Conservation (phyloP, 441 rosid species). For the Caryocar brasiliense region DNA sequence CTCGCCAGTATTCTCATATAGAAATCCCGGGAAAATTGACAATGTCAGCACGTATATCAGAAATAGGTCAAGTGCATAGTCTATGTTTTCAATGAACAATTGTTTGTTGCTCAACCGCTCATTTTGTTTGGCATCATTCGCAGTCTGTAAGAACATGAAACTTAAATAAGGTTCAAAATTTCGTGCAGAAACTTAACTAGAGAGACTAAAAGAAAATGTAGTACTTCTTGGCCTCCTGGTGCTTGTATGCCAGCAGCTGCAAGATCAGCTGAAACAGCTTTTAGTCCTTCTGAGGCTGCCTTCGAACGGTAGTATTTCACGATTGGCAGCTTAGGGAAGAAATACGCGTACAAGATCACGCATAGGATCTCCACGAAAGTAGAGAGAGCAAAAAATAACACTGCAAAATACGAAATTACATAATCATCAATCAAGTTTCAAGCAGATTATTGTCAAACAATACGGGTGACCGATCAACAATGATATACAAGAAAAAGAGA, state of each 20-base stretch:
- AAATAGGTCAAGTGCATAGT: slow-evolving; percentile 43
- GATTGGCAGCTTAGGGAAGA: slow-evolving; percentile 47
- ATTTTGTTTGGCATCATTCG: slow-evolving; percentile 21
- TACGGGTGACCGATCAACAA: not conserved
- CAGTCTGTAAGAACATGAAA: slow-evolving; percentile 25
- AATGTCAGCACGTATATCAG: slow-evolving; percentile 41
- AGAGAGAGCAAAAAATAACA: slow-evolving; percentile 41
- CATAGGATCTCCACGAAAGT: slow-evolving; percentile 39
- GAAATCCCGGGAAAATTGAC: slow-evolving; percentile 72
- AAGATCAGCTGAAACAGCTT: slow-evolving; percentile 56
- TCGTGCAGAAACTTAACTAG: too few species aligned
- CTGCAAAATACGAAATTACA: too few species aligned
- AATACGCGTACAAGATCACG: slow-evolving; percentile 33
- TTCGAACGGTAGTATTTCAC: slow-evolving; percentile 55
- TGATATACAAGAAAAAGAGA: not conserved
- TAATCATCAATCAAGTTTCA: too few species aligned
- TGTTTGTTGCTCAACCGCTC: slow-evolving; percentile 37
- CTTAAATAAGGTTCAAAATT: not conserved
- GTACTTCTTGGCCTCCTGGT: slow-evolving; percentile 12
- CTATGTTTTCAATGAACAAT: slow-evolving; percentile 32
- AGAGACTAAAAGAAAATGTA: not conserved
- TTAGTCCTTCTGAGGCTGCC: slow-evolving; percentile 66
- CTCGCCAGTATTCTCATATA: slow-evolving; percentile 56
- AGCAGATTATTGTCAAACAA: too few species aligned
- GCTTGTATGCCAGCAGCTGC: slow-evolving; percentile 65